Conservation (phyloP, 2,329 filamentous ascomycete genomes). For the Hypoxylon sp. region DNA sequence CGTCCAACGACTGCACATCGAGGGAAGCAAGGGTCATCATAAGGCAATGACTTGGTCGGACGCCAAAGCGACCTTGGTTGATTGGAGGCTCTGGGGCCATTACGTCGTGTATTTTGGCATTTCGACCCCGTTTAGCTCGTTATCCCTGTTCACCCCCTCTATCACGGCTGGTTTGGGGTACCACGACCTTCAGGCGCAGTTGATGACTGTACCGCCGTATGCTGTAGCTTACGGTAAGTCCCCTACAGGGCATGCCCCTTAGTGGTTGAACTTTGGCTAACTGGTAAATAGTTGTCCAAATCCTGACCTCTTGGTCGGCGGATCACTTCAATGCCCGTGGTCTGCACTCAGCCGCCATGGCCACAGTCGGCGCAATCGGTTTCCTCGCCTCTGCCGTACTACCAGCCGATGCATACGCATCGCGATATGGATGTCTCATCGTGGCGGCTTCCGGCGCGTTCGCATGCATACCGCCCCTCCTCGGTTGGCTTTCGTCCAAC, state of each 20-base stretch:
- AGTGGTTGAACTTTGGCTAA: conserved; percentile 5
- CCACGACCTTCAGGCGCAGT: conserved; percentile 65
- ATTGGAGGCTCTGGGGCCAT: conserved; percentile 76
- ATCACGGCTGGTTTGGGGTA: conserved; percentile 62
- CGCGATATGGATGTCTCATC: conserved; percentile 77
- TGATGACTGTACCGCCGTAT: conserved; percentile 77
- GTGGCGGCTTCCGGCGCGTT: conserved; percentile 76
- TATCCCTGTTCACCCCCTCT: conserved; percentile 67
- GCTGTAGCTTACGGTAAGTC: conserved; percentile 60
- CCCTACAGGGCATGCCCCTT: too few species aligned
- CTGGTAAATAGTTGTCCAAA: conserved; percentile 44
- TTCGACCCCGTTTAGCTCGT: conserved; percentile 51
- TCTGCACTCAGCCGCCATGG: conserved; percentile 59
- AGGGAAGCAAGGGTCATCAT: conserved; percentile 69
- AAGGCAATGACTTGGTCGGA: conserved; percentile 75
- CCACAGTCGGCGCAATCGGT: conserved; percentile 61
- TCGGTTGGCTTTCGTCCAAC: conserved; percentile 78
- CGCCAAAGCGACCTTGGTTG: conserved; percentile 76
- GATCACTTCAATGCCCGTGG: conserved; percentile 71
- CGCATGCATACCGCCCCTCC: conserved; percentile 75
- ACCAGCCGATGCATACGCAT: conserved; percentile 69
- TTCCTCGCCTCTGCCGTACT: conserved; percentile 74
- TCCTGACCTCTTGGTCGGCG: conserved; percentile 69
- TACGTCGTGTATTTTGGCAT: conserved; percentile 65
- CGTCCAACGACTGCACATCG: conserved; percentile 57